Evolutionary conservation across 306 rosid genomes (phyloP).

Genomic region (Prinsepia uniflora): DNA sequence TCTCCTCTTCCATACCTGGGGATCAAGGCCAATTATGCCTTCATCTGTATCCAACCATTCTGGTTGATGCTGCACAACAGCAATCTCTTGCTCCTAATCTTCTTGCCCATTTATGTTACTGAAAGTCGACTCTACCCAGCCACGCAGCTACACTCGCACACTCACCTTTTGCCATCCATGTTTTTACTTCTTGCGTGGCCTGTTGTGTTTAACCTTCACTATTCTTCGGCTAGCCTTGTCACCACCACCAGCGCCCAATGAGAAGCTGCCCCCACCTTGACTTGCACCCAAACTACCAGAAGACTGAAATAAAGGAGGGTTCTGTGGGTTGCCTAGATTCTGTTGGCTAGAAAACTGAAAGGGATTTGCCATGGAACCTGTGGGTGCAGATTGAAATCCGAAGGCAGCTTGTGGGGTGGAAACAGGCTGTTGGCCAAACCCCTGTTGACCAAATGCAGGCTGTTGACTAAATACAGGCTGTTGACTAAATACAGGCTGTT

Average conservation of each 20-base stretch:
- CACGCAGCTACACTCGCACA: background rate
- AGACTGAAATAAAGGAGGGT: slow-evolving; percentile 63
- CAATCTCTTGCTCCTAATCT: slow-evolving; percentile 16
- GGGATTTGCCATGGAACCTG: slow-evolving; percentile 42
- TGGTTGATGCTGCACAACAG: slow-evolving; percentile 6
- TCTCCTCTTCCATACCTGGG: slow-evolving; percentile 16
- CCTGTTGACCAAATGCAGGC: slow-evolving; percentile 49
- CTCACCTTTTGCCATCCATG: slow-evolving; percentile 13
- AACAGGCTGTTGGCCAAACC: slow-evolving; percentile 48
- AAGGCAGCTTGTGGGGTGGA: slow-evolving; percentile 47
- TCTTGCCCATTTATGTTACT: slow-evolving; percentile 6
- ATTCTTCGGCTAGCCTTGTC: slow-evolving; percentile 63
- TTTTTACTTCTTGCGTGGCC: slow-evolving; percentile 59
- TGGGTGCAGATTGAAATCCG: slow-evolving; percentile 45
- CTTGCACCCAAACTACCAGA: slow-evolving; percentile 57
- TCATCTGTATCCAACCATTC: slow-evolving; percentile 28
- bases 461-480: slow-evolving; percentile 54
- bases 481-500: slow-evolving; percentile 27
- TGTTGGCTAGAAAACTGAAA: slow-evolving; percentile 60
- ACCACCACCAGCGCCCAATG: slow-evolving; percentile 67
- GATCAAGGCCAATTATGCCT: slow-evolving; percentile 23
- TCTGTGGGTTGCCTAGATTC: slow-evolving; percentile 45
- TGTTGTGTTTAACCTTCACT: slow-evolving; percentile 45
- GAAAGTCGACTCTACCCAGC: background rate
- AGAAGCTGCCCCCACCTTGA: slow-evolving; percentile 63